Evolutionary conservation across 257 asterid genomes (phyloP).

Genomic region (Solanum gandarillasii): DNA sequence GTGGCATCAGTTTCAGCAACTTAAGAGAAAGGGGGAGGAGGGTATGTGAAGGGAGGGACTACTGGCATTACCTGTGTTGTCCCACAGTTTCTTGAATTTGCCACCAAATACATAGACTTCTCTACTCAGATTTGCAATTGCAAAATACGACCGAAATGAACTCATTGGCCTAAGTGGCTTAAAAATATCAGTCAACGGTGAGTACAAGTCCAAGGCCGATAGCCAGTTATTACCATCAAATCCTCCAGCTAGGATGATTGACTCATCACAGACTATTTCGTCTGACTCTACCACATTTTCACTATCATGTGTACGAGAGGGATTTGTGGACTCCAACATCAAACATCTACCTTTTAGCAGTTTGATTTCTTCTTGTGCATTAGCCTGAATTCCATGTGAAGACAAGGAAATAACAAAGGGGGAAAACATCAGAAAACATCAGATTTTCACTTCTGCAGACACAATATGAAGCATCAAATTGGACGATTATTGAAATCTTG

Average conservation of each 20-base stretch:
- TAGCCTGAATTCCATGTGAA: conserved; percentile 27
- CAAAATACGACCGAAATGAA: conserved; percentile 40
- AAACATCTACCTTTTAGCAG: conserved; percentile 29
- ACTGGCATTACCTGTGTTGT: conserved; percentile 42
- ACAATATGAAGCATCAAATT: background rate
- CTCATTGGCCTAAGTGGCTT: conserved; percentile 60
- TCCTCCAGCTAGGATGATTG: conserved; percentile 65
- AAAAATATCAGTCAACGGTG: conserved; percentile 48
- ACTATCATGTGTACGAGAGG: conserved; percentile 12
- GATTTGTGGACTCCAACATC: conserved; percentile 31
- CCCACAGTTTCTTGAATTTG: conserved; percentile 36
- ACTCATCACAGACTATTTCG: conserved; percentile 28
- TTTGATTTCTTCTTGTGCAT: conserved; percentile 45
- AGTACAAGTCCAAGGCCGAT: conserved; percentile 47
- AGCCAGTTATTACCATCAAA: conserved; percentile 64
- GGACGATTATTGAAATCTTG: background rate
- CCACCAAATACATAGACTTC: conserved; percentile 80
- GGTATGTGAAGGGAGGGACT: background rate
- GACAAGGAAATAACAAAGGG: background rate
- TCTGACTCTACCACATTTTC: conserved; percentile 8
- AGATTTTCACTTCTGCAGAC: background rate
- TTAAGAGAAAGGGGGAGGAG: background rate
- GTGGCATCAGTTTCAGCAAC: background rate
- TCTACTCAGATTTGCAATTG: conserved; percentile 40
- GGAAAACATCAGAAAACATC: background rate